Conservation (phyloP, 495 filamentous ascomycete species). For the Chaetomium tenue region DNA sequence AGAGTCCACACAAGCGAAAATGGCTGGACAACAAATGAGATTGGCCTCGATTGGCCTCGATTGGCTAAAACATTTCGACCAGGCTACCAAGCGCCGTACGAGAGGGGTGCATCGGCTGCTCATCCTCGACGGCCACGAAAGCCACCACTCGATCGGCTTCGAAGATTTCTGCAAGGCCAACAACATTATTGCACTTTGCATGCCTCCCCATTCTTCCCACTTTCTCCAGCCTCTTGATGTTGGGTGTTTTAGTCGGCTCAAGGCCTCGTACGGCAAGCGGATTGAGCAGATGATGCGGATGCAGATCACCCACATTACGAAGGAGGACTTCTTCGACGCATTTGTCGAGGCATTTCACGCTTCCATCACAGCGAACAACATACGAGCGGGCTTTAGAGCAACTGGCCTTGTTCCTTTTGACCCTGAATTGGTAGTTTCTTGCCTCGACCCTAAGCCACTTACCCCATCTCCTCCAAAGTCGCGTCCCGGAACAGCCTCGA, state of each 20-base stretch:
- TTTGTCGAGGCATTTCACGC: conserved; percentile 9
- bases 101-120: neutral
- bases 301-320: conserved; percentile 3
- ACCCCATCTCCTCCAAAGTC: conserved; percentile 2
- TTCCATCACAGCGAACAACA: conserved; percentile 11
- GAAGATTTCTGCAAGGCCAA: conserved; percentile 29
- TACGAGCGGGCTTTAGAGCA: neutral
- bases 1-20: neutral
- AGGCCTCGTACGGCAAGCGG: conserved; percentile 2
- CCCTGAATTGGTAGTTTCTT: neutral
- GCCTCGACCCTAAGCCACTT: neutral
- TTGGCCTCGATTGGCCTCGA: no score
- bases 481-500: neutral
- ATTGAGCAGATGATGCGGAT: conserved; percentile 5
- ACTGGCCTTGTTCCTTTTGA: conserved; percentile 10
- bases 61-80: no score
- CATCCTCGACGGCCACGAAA: conserved; percentile 30
- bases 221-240: conserved; percentile 9
- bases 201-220: conserved; percentile 10
- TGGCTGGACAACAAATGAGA: no score
- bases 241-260: conserved; percentile 7
- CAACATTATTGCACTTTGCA: conserved; percentile 34
- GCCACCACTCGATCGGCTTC: conserved; percentile 28
- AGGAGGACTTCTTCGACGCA: conserved; percentile 4
- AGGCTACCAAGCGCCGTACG: no score